Percentiles rank a stretch among this genome's conserved stretches.
phyloP scores from a whole-genome alignment of 192 early-diverging fungal species.

The Linnemannia hyalina region DNA sequence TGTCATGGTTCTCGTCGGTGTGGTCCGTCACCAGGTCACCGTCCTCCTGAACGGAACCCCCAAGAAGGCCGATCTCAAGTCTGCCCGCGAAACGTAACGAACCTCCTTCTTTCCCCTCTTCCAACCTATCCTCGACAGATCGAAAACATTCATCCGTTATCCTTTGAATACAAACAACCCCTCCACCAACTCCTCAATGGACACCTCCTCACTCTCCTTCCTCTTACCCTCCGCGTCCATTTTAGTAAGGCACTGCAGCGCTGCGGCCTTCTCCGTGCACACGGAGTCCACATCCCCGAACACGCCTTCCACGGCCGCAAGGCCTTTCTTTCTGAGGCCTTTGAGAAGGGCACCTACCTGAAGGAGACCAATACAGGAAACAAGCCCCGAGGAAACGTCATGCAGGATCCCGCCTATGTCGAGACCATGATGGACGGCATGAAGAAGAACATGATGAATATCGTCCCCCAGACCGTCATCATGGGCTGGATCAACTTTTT shows the following conservation, averaged over 20 bases:
- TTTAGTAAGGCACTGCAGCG: slow-evolving; percentile 80
- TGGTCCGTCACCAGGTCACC: slow-evolving; percentile 94
- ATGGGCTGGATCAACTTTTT: slow-evolving; percentile 99
- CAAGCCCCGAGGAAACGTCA: slow-evolving; percentile 79
- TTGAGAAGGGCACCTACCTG: slow-evolving; percentile 85
- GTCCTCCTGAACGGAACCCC: slow-evolving; percentile 87
- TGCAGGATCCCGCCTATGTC: slow-evolving; percentile 94
- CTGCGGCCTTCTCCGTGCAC: slow-evolving; percentile 75
- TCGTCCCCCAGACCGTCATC: slow-evolving; percentile 98
- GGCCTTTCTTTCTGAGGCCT: slow-evolving; percentile 78
- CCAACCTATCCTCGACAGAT: neutral
- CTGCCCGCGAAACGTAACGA: slow-evolving; percentile 82
- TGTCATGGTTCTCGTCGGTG: slow-evolving; percentile 96
- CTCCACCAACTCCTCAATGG: neutral
- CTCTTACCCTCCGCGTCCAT: neutral
- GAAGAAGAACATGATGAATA: slow-evolving; percentile 98
- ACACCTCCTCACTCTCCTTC: neutral
- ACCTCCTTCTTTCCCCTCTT: neutral
- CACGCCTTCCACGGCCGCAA: slow-evolving; percentile 82
- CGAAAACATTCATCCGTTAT: neutral
- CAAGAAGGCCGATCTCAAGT: slow-evolving; percentile 83
- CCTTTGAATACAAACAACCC: neutral
- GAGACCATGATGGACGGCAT: slow-evolving; percentile 97
- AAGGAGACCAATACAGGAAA: slow-evolving; percentile 83
- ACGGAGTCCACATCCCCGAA: slow-evolving; percentile 76